Conservation (phyloP, 208 protist genomes). For the Angomonas deanei region DNA sequence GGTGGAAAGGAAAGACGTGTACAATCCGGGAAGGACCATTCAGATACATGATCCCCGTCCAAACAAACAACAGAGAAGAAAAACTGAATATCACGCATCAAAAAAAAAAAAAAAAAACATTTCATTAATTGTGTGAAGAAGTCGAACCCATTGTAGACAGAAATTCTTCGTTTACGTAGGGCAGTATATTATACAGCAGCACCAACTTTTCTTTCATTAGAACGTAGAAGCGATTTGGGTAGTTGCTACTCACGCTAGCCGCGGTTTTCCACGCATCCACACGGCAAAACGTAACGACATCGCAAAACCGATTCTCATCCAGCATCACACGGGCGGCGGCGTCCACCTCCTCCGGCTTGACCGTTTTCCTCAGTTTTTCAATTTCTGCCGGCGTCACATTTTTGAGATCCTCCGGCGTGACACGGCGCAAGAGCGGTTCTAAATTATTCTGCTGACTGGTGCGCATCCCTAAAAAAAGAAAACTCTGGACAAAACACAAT, state of each 20-base stretch:
- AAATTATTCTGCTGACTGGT: conserved; percentile 8
- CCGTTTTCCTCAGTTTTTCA: conserved; percentile 16
- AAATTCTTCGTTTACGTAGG: conserved; percentile 48
- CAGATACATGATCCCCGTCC: too few species aligned
- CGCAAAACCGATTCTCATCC: conserved; percentile 60
- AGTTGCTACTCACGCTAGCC: conserved; percentile 19
- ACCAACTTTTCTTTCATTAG: conserved; percentile 31
- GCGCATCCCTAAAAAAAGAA: conserved; percentile 3
- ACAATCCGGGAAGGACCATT: too few species aligned
- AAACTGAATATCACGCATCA: too few species aligned
- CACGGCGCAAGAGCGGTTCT: conserved; percentile 44
- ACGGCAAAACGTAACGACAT: conserved; percentile 32
- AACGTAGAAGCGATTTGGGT: conserved; percentile 12
- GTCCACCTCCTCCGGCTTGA: conserved; percentile 34
- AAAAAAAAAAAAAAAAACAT: neutral
- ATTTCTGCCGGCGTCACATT: conserved; percentile 52
- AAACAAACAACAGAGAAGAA: too few species aligned
- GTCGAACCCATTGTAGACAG: conserved; percentile 23
- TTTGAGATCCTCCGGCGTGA: conserved; percentile 41
- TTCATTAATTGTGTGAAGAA: neutral
- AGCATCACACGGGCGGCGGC: conserved; percentile 48
- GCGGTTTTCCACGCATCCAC: conserved; percentile 33
- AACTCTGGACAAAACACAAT: neutral
- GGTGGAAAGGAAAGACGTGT: neutral
- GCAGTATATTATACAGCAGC: conserved; percentile 68